Evolutionary conservation across 1,139 yeast genomes (phyloP), one percentile per base, ranked within the genome.

Genomic region (Suhomyces anneliseae): DNA sequence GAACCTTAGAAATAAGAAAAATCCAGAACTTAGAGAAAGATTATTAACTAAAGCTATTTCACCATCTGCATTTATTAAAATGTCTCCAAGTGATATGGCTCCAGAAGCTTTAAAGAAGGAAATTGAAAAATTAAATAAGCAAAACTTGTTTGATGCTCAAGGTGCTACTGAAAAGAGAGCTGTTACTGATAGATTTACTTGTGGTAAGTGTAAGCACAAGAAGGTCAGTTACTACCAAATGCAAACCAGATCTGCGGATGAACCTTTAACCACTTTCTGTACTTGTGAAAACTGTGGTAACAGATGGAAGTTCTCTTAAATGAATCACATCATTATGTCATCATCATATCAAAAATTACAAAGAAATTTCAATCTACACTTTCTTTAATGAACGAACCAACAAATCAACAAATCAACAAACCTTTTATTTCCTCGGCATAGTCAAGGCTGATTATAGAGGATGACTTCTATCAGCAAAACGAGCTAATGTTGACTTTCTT

Each of bases 181-280:
- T 0, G 90, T 90, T 40, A 93, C 99, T 8, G 98, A 93, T 68
- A 78, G 98, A 66, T 93, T 93, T 66, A 88, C 96, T 3, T 93
- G 99, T 72, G 97, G 98, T 50, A 93, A 93, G 69, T 93, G 99
- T 79, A 93, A 92, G 70, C 93, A 90, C 65, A 90, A 92, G 76
- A 90, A 89, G 74, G 99, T 93, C 35, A 88, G 96, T 58, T 93
- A 93, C 67, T 93, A 90, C 69, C 99, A 93, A 72, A 81, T 93
- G 87, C 99, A 93, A 75, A 93, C 99, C 36, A 79, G 99, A 68
- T 88, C 96, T 49, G 99, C 99, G 27, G 99, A 93, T 81, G 99
- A 93, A 69, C 99, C 99, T 51, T 80, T 93, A 62, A 93, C 99
- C 8, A 93, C 99, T 2, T 93, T 93, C 65, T 93, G 98, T 74